These are phyloP conservation scores for Sphagnum contortum DNA, from an alignment of 225 moss, liverwort and hornwort species.

Conservation along the genomic window DNA sequence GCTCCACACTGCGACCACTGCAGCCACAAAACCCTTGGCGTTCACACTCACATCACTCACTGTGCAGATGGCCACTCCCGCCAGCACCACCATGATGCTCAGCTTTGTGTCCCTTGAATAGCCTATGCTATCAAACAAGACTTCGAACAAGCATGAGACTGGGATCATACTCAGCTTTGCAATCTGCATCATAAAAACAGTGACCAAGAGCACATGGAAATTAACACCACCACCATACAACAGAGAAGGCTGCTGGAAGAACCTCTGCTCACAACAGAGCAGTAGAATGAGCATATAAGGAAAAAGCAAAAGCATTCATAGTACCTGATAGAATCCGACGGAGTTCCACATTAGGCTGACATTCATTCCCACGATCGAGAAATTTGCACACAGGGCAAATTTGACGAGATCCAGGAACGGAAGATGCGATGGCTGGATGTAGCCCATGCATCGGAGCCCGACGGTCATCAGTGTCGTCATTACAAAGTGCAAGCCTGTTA, in stretches of 20 bases:
- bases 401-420: conserved; percentile 54
- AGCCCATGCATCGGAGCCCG: conserved; percentile 24
- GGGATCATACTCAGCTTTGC: conserved; percentile 70
- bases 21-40: conserved; percentile 43
- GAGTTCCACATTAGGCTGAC: conserved; percentile 70
- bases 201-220: background rate
- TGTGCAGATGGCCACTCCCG: conserved; percentile 64
- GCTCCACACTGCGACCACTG: conserved; percentile 43
- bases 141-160: conserved; percentile 51
- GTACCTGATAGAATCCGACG: conserved; percentile 59
- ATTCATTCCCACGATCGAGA: conserved; percentile 66
- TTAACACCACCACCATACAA: background rate
- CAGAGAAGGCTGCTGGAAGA: background rate
- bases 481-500: conserved; percentile 59
- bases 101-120: conserved; percentile 59
- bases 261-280: background rate
- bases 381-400: conserved; percentile 57
- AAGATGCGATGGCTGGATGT: conserved; percentile 45
- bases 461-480: conserved; percentile 48
- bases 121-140: conserved; percentile 51
- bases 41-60: conserved; percentile 59
- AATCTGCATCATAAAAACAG: conserved; percentile 20
- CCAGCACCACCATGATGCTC: conserved; percentile 49
- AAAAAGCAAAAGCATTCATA: background rate
- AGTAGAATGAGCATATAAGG: too few species aligned